phyloP scores from a whole-genome alignment of 2,329 filamentous ascomycete genomes.

The Diplocarpon rosae region DNA sequence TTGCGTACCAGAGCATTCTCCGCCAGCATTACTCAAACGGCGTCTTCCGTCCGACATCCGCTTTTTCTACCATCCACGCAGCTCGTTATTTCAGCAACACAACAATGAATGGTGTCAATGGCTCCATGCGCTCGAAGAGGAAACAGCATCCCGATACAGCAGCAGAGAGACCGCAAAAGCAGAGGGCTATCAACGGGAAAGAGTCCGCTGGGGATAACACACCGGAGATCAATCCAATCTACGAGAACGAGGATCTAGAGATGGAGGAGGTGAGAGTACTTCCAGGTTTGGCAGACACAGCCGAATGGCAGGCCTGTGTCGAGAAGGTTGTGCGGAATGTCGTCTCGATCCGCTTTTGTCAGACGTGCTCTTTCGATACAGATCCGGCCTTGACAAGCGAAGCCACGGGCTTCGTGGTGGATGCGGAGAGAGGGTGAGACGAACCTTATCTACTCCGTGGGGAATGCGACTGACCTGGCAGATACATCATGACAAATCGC shows the following conservation, averaged over 20 bases:
- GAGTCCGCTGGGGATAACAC: slow-evolving; percentile 27
- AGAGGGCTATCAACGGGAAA: slow-evolving; percentile 26
- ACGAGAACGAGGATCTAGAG: slow-evolving; percentile 28
- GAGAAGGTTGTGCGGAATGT: slow-evolving; percentile 90
- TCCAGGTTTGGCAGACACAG: slow-evolving; percentile 42
- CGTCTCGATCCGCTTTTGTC: slow-evolving; percentile 97
- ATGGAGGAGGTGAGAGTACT: slow-evolving; percentile 29
- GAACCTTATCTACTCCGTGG: background rate
- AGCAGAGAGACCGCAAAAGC: slow-evolving; percentile 26
- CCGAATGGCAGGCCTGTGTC: slow-evolving; percentile 92
- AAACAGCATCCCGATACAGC: slow-evolving; percentile 24
- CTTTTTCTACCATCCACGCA: background rate
- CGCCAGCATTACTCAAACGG: background rate
- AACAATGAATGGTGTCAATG: slow-evolving; percentile 24
- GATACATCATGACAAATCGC: slow-evolving; percentile 75
- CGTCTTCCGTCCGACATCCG: background rate
- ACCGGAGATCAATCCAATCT: slow-evolving; percentile 20
- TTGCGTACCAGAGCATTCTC: slow-evolving; percentile 6
- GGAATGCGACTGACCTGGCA: slow-evolving; percentile 26
- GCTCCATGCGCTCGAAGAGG: slow-evolving; percentile 23
- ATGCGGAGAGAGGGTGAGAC: slow-evolving; percentile 67
- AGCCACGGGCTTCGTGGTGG: slow-evolving; percentile 94
- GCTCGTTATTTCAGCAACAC: slow-evolving; percentile 5
- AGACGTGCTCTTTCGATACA: slow-evolving; percentile 97
- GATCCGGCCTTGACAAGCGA: slow-evolving; percentile 88